These are phyloP conservation scores for Buxus sempervirens DNA, from an alignment of 164 flowering plant genomes.

Conservation along the genomic window DNA sequence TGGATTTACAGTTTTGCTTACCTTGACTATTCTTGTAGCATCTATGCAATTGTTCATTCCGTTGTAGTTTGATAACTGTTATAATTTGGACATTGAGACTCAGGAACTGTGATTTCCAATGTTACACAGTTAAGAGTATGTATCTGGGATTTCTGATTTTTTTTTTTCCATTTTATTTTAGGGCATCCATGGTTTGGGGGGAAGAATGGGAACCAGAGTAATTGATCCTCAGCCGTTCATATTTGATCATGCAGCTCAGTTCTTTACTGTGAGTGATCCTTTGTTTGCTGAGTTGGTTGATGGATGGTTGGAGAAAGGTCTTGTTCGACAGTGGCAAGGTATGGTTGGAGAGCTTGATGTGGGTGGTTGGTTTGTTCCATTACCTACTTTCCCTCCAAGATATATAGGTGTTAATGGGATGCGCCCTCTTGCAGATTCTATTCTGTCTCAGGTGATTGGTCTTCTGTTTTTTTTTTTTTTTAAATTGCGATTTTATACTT, in stretches of 20 bases:
- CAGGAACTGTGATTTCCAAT: no score
- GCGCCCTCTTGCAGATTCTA: constrained; percentile 91
- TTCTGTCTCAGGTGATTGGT: constrained; percentile 56
- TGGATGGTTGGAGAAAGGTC: constrained; percentile 66
- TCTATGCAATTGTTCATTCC: no score
- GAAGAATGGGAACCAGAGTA: constrained; percentile 93
- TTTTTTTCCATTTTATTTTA: constrained; percentile 19
- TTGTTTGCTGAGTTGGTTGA: constrained; percentile 65
- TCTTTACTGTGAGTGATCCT: constrained; percentile 75
- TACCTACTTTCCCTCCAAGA: constrained; percentile 56
- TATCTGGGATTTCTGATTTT: background rate
- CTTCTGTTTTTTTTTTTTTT: background rate
- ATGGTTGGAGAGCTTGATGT: constrained; percentile 75
- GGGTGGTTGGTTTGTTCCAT: constrained; percentile 62
- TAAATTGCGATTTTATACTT: background rate
- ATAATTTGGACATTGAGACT: no score
- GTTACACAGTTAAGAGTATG: no score
- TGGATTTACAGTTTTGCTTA: no score
- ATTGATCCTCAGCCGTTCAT: constrained; percentile 58
- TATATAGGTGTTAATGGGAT: constrained; percentile 81
- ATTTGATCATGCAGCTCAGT: constrained; percentile 97
- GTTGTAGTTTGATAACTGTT: no score
- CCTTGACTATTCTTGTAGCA: no score
- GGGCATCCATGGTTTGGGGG: constrained; percentile 95
- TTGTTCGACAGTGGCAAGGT: constrained; percentile 70